Base-by-base conservation (phyloP, 1,139 yeast species). In the Pichiaceae sp. region DNA sequence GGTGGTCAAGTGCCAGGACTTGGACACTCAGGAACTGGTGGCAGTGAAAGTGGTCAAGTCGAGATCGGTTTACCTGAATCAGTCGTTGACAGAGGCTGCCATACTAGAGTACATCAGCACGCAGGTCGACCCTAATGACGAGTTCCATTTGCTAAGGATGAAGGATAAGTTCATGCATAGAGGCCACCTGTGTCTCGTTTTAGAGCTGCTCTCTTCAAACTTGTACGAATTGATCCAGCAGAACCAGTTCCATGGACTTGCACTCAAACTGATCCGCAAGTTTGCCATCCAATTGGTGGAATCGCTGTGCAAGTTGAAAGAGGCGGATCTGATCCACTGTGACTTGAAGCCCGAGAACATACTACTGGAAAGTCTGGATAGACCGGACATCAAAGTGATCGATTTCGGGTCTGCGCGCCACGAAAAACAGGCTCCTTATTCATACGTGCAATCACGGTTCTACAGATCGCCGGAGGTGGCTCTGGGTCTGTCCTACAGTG, bases 321-420 rank as follows among this genome's bases (percentile, higher is more conserved):
- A 79, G 35, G 78, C 85, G 40, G 84, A 85, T 48, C 70, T 91
- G 53, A 87, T 91, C 32, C 99, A 91, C 57, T 91, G 99, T 62
- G 99, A 91, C 60, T 65, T 91, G 53, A 93, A 93, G 56, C 99
- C 99, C 0, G 99, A 93, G 52, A 93, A 93, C 57, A 85, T 93
- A 34, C 62, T 93, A 36, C 64, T 93, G 29, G 76, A 84, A 38
- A 77, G 81, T 38, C 78, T 91, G 1, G 96, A 87, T 56, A 75
- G 78, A 43, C 95, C 97, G 3, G 84, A 80, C 38, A 75, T 93
- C 42, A 93, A 91, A 57, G 84, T 93, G 32, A 89, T 93, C 50
- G 99, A 93, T 62, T 93, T 93, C 63, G 99, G 99, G 0, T 78
- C 93, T 7, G 95, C 98, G 0, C 93, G 98, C 57, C 91, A 85